Evolutionary conservation across 2,329 filamentous ascomycete genomes (phyloP).

Genomic region (Penicillium occitanis): DNA sequence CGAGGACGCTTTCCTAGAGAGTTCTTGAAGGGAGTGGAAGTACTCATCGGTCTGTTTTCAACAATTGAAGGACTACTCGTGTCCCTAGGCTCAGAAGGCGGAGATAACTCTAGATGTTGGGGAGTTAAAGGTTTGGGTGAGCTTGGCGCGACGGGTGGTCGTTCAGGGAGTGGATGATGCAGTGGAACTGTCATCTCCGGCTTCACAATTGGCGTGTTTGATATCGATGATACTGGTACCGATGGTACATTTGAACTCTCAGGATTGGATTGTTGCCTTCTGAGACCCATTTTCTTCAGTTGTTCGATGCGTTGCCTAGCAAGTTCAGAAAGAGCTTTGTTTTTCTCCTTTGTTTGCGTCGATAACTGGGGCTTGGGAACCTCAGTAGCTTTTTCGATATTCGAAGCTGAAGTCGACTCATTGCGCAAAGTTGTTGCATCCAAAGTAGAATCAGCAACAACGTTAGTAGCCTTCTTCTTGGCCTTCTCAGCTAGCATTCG

Average conservation of each 20-base stretch:
- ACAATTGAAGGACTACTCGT: neutral
- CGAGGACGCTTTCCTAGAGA: constrained; percentile 59
- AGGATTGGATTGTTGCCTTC: constrained; percentile 32
- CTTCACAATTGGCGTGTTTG: neutral
- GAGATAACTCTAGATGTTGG: constrained; percentile 54
- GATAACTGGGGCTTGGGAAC: constrained; percentile 19
- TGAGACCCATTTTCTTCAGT: constrained; percentile 57
- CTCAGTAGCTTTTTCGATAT: constrained; percentile 18
- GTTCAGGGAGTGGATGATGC: constrained; percentile 41
- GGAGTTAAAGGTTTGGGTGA: constrained; percentile 24
- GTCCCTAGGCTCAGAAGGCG: constrained; percentile 26
- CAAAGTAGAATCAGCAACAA: neutral
- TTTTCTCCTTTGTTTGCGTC: constrained; percentile 32
- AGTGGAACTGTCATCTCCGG: constrained; percentile 18
- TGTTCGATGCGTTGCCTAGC: constrained; percentile 77
- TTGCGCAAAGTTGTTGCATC: neutral
- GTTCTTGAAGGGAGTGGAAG: constrained; percentile 18
- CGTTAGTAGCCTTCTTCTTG: constrained; percentile 47
- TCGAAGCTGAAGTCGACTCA: neutral
- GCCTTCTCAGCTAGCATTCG: constrained; percentile 72
- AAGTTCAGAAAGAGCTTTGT: constrained; percentile 69
- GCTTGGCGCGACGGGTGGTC: constrained; percentile 36
- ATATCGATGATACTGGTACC: neutral
- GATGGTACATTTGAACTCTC: neutral
- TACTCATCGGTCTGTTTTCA: constrained; percentile 8